Conservation (phyloP, 192 early-diverging fungal genomes). For the Radiomyces spectabilis region DNA sequence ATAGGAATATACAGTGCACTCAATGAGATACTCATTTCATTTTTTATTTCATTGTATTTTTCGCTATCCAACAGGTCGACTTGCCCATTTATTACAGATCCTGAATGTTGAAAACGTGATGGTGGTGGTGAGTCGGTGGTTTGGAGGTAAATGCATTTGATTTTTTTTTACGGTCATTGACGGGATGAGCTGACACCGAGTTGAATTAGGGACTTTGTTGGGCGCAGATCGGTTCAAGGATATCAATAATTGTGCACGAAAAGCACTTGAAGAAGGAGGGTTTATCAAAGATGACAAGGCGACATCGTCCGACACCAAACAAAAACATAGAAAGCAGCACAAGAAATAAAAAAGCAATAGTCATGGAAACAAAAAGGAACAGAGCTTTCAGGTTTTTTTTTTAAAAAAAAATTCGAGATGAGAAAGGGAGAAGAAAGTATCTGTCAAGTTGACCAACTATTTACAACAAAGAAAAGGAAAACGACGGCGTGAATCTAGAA, state of each 20-base stretch:
- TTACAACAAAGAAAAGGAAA: too few species aligned
- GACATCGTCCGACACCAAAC: background rate
- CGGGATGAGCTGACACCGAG: too few species aligned
- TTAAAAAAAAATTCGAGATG: too few species aligned
- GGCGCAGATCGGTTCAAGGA: constrained; percentile 79
- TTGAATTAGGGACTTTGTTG: constrained; percentile 15
- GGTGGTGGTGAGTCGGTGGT: constrained; percentile 83
- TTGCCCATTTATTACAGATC: constrained; percentile 78
- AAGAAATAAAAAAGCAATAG: background rate
- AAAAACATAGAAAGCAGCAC: background rate
- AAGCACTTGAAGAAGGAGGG: constrained; percentile 59
- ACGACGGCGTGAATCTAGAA: constrained; percentile 41
- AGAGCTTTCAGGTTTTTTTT: too few species aligned
- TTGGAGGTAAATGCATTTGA: constrained; percentile 87
- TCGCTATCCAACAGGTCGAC: constrained; percentile 25
- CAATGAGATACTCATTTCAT: background rate
- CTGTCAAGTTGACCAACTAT: too few species aligned
- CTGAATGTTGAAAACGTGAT: constrained; percentile 63
- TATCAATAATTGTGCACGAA: constrained; percentile 80
- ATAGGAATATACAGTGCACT: background rate
- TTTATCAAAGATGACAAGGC: constrained; percentile 29
- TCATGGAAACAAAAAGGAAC: background rate
- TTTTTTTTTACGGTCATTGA: too few species aligned
- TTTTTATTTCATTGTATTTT: background rate
- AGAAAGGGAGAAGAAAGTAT: too few species aligned